These are phyloP conservation scores for Strobilomyces echinocephalus DNA, from an alignment of 768 basidiomycete species.

Conservation along the genomic window DNA sequence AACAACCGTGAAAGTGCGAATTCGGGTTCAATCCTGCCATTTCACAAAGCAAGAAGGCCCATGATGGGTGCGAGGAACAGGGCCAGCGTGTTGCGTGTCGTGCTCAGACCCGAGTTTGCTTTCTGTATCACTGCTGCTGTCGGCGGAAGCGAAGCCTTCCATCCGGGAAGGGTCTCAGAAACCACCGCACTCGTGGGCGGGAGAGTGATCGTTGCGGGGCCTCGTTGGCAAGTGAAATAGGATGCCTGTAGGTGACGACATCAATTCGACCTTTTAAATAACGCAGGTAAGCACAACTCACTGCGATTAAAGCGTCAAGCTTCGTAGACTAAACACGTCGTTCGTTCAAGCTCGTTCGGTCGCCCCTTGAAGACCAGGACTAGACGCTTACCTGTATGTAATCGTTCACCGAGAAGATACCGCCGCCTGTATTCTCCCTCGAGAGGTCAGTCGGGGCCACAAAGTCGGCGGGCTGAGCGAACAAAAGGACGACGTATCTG, in stretches of 20 bases:
- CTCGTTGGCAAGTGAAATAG: conserved; percentile 73
- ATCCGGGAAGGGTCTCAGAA: conserved; percentile 50
- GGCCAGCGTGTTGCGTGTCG: conserved; percentile 19
- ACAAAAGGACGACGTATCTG: conserved; percentile 68
- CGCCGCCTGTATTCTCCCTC: conserved; percentile 45
- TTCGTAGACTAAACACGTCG: conserved; percentile 39
- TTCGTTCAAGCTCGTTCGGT: background rate
- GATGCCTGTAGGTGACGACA: conserved; percentile 41
- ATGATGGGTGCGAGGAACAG: conserved; percentile 26
- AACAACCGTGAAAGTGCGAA: background rate
- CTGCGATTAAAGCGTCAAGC: conserved; percentile 59
- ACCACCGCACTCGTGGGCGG: conserved; percentile 62
- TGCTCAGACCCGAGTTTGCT: conserved; percentile 18
- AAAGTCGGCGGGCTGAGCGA: conserved; percentile 61
- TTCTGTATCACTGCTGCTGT: conserved; percentile 16
- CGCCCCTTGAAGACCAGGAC: background rate
- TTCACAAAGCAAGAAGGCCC: conserved; percentile 25
- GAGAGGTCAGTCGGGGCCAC: conserved; percentile 54
- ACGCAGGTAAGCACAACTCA: conserved; percentile 26
- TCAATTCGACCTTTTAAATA: background rate
- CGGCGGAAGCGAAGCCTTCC: conserved; percentile 11
- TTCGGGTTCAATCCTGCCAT: background rate
- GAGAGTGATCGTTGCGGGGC: conserved; percentile 48
- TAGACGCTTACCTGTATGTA: conserved; percentile 48
- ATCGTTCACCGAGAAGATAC: conserved; percentile 49